A percentile compares a stretch with the other conserved stretches of the same genome.
Conservation (phyloP, 164 flowering plant species). For the Magnolia sinica region DNA sequence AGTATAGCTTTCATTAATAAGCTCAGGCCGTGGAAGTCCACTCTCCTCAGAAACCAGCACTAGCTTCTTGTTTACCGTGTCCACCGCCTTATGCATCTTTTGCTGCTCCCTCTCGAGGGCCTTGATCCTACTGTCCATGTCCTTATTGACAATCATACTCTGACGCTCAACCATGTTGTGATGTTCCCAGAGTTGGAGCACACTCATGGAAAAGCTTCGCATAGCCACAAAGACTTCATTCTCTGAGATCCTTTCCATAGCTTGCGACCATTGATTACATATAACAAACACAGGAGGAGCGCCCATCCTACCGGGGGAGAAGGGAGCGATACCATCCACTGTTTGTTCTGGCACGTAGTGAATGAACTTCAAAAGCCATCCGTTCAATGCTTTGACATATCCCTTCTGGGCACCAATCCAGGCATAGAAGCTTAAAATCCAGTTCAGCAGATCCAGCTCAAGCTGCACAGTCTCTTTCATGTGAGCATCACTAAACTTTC, state of each 20-base stretch:
- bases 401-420: conserved; percentile 50
- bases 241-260: conserved; percentile 41
- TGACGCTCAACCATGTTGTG: conserved; percentile 30
- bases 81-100: conserved; percentile 71
- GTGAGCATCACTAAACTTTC: conserved; percentile 28
- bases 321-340: conserved; percentile 39
- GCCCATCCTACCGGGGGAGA: conserved; percentile 48
- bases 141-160: conserved; percentile 26
- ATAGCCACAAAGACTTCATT: conserved; percentile 48
- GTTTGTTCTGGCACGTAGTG: conserved; percentile 45
- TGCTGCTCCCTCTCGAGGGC: conserved; percentile 72
- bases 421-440: conserved; percentile 36
- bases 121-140: conserved; percentile 48
- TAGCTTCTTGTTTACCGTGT: conserved; percentile 69
- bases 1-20: conserved; percentile 44
- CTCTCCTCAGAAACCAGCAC: conserved; percentile 40
- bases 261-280: conserved; percentile 48
- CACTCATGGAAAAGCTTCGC: conserved; percentile 21
- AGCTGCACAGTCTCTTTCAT: conserved; percentile 35
- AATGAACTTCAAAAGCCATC: conserved; percentile 55
- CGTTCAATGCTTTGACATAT: conserved; percentile 44
- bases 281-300: conserved; percentile 56
- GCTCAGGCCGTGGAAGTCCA: conserved; percentile 31
- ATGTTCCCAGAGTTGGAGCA: conserved; percentile 30
- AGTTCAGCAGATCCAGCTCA: conserved; percentile 42